Percentiles rank a stretch among this genome's conserved stretches.
These are phyloP conservation scores for Amanita subjunquillea DNA, from an alignment of 768 basidiomycete genomes.

Conservation along the genomic window DNA sequence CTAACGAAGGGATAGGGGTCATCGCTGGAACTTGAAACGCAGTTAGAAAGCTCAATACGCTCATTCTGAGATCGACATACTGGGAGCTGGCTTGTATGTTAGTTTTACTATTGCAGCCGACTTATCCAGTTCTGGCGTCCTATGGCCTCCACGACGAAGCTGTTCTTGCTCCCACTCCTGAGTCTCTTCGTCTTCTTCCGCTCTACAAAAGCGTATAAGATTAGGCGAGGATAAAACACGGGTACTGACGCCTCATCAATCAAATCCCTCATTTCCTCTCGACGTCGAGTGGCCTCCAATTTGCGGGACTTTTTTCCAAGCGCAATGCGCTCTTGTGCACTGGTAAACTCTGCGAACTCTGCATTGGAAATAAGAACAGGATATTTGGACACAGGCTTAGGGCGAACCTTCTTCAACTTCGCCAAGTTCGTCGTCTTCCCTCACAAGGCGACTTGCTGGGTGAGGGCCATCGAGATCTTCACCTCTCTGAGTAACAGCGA, in stretches of 20 bases:
- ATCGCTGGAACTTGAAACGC: slow-evolving; percentile 48
- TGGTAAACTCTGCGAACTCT: slow-evolving; percentile 86
- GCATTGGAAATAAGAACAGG: background rate
- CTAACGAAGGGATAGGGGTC: slow-evolving; percentile 55
- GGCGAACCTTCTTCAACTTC: slow-evolving; percentile 78
- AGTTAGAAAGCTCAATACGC: slow-evolving; percentile 8
- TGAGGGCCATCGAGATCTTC: slow-evolving; percentile 62
- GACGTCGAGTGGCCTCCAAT: slow-evolving; percentile 51
- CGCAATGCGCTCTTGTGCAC: slow-evolving; percentile 78
- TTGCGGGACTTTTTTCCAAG: slow-evolving; percentile 77
- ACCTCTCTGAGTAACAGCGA: slow-evolving; percentile 51
- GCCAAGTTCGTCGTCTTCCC: slow-evolving; percentile 84
- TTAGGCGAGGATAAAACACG: background rate
- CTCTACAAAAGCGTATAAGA: slow-evolving; percentile 26
- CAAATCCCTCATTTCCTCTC: slow-evolving; percentile 68
- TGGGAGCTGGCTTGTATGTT: slow-evolving; percentile 61
- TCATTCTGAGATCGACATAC: slow-evolving; percentile 27
- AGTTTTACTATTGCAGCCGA: slow-evolving; percentile 33
- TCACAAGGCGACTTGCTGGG: slow-evolving; percentile 70
- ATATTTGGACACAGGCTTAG: background rate
- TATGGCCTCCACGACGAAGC: slow-evolving; percentile 61
- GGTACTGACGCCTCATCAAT: slow-evolving; percentile 68
- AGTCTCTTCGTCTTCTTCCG: slow-evolving; percentile 78
- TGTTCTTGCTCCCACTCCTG: slow-evolving; percentile 83
- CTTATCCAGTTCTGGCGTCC: slow-evolving; percentile 21